Percentiles rank a stretch among this genome's conserved stretches.
phyloP scores from a whole-genome alignment of 306 rosid species.

The Castanopsis chinensis region DNA sequence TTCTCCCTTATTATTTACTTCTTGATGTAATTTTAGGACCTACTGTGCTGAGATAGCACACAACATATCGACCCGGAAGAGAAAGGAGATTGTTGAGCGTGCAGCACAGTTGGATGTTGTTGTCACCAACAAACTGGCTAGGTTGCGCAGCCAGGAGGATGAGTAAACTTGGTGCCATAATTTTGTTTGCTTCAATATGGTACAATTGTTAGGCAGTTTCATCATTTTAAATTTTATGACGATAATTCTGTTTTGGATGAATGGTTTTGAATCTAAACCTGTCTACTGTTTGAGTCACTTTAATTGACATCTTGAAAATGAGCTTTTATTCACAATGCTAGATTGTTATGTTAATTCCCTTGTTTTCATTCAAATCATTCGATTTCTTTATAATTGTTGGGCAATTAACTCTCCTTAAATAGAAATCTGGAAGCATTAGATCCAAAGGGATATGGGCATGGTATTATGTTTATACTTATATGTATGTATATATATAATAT shows the following conservation, averaged over 20 bases:
- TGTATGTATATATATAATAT: too few relatives aligned
- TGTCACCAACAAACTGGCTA: constrained; percentile 67
- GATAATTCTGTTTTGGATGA: constrained; percentile 9
- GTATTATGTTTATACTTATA: too few relatives aligned
- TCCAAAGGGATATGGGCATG: too few relatives aligned
- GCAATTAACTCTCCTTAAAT: too few relatives aligned
- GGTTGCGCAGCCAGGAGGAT: constrained; percentile 82
- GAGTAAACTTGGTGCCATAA: constrained; percentile 37
- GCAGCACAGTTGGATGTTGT: constrained; percentile 80
- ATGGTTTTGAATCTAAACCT: constrained; percentile 5
- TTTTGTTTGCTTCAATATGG: background rate
- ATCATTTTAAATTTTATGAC: constrained; percentile 5
- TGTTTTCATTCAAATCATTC: too few relatives aligned
- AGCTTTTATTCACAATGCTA: too few relatives aligned
- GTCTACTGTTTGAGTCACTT: background rate
- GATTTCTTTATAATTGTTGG: too few relatives aligned
- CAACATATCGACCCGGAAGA: constrained; percentile 56
- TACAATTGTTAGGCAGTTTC: constrained; percentile 16
- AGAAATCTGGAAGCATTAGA: too few relatives aligned
- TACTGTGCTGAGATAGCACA: constrained; percentile 89
- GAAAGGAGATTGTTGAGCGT: constrained; percentile 73
- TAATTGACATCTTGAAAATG: background rate
- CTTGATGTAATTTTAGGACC: constrained; percentile 32
- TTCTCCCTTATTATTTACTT: background rate
- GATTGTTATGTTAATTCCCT: too few relatives aligned